A percentile compares a stretch with the other conserved stretches of the same genome.
These are phyloP conservation scores for Theileria parva DNA, from an alignment of 169 alveolate genomes.

Conservation along the genomic window DNA sequence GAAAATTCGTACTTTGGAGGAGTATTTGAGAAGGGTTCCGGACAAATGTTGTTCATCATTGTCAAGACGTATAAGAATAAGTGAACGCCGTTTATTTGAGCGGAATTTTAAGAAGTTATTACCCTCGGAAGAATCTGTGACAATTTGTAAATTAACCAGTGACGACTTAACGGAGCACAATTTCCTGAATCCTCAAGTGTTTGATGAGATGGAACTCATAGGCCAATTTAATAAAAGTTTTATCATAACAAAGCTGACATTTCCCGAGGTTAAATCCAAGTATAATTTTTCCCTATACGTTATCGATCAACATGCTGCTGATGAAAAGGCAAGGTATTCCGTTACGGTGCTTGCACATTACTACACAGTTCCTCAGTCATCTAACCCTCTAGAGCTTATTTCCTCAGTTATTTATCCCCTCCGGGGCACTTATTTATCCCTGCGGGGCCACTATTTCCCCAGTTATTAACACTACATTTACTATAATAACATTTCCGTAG, in stretches of 20 bases:
- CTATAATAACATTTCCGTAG: conserved; percentile 10
- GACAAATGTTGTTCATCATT: conserved; percentile 41
- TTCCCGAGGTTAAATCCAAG: conserved; percentile 12
- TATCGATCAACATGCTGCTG: conserved; percentile 98
- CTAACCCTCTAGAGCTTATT: background rate
- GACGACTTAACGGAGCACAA: conserved; percentile 15
- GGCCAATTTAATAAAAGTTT: conserved; percentile 96
- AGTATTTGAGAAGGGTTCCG: conserved; percentile 18
- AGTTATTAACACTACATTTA: background rate
- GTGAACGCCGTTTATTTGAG: conserved; percentile 32
- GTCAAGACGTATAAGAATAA: conserved; percentile 57
- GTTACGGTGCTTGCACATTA: background rate
- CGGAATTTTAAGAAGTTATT: conserved; percentile 50
- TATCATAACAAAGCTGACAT: conserved; percentile 83
- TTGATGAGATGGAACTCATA: conserved; percentile 76
- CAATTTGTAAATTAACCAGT: background rate
- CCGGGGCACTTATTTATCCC: too few species aligned
- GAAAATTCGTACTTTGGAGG: background rate
- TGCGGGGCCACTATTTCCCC: too few species aligned
- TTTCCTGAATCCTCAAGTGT: conserved; percentile 80
- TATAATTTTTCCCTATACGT: conserved; percentile 84
- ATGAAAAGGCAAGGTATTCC: conserved; percentile 89
- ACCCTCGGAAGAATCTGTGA: background rate
- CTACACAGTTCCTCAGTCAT: background rate
- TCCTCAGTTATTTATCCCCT: too few species aligned